These are phyloP conservation scores for Fusarium buharicum DNA, from an alignment of 2,329 filamentous ascomycete genomes.

Conservation along the genomic window DNA sequence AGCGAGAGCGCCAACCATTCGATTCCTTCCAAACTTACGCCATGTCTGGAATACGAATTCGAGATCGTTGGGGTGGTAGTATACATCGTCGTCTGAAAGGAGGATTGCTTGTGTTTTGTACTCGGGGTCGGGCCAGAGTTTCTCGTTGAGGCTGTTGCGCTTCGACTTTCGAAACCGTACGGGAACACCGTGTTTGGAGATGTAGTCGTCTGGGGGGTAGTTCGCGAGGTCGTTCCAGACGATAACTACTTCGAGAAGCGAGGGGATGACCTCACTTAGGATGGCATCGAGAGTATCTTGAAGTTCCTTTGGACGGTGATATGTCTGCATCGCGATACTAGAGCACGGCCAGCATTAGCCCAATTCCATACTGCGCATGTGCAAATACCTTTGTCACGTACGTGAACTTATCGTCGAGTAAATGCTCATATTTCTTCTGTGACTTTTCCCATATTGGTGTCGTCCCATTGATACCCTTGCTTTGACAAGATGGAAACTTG, in stretches of 20 bases:
- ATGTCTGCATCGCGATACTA: constrained; percentile 54
- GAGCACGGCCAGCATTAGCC: background rate
- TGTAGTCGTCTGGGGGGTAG: constrained; percentile 44
- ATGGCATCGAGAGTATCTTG: constrained; percentile 46
- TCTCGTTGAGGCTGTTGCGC: constrained; percentile 52
- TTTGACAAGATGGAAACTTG: constrained; percentile 33
- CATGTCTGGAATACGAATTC: constrained; percentile 56
- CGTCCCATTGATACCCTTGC: constrained; percentile 26
- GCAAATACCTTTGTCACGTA: constrained; percentile 14
- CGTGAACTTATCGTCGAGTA: constrained; percentile 49
- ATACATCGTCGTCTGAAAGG: constrained; percentile 54
- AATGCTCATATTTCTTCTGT: constrained; percentile 40
- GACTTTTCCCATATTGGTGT: constrained; percentile 37
- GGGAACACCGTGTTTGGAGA: constrained; percentile 46
- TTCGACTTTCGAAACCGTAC: constrained; percentile 50
- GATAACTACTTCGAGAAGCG: constrained; percentile 52
- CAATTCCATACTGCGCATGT: background rate
- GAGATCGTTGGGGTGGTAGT: constrained; percentile 52
- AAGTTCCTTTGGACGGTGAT: constrained; percentile 51
- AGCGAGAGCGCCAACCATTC: constrained; percentile 51
- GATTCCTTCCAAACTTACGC: constrained; percentile 52
- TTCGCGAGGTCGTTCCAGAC: constrained; percentile 53
- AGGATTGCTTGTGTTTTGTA: constrained; percentile 54
- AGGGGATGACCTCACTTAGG: constrained; percentile 48
- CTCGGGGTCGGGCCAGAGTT: constrained; percentile 51